A percentile compares a stretch with the other conserved stretches of the same genome.
phyloP scores from a whole-genome alignment of 176 grass and related monocot genomes.

The Cymbopogon citratus region DNA sequence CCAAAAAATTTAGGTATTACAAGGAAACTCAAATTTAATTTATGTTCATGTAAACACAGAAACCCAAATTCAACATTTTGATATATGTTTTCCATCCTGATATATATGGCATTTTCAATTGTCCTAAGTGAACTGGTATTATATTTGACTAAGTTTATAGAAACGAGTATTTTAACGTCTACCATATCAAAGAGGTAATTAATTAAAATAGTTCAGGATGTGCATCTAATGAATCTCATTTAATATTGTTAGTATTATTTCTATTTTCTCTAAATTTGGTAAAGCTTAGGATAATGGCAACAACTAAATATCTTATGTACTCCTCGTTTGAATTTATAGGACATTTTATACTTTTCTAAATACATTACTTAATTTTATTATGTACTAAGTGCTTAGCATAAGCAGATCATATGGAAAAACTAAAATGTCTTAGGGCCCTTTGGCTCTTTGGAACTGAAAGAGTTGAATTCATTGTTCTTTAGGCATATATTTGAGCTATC shows the following conservation, averaged over 20 bases:
- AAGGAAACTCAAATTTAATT: not conserved
- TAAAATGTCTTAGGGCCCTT: too few relatives aligned
- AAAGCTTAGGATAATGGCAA: not conserved
- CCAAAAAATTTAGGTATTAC: not conserved
- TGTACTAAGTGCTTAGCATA: too few relatives aligned
- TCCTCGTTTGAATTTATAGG: too few relatives aligned
- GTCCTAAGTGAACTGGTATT: not conserved
- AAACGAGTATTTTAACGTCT: not conserved
- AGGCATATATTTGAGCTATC: too few relatives aligned
- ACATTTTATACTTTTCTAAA: not conserved
- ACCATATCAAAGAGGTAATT: not conserved
- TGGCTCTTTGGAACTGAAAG: too few relatives aligned
- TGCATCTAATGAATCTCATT: not conserved
- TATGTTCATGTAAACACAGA: not conserved
- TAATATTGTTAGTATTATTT: not conserved
- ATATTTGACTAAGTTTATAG: not conserved
- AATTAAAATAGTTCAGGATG: not conserved
- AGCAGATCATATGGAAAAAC: too few relatives aligned
- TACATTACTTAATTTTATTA: too few relatives aligned
- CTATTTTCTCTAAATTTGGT: not conserved
- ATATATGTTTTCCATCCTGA: not conserved
- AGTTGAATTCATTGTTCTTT: too few relatives aligned
- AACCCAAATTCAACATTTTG: not conserved
- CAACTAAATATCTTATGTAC: not conserved
- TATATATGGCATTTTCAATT: not conserved